Conservation (phyloP, 345 rosid genomes). For the Brassica incana region DNA sequence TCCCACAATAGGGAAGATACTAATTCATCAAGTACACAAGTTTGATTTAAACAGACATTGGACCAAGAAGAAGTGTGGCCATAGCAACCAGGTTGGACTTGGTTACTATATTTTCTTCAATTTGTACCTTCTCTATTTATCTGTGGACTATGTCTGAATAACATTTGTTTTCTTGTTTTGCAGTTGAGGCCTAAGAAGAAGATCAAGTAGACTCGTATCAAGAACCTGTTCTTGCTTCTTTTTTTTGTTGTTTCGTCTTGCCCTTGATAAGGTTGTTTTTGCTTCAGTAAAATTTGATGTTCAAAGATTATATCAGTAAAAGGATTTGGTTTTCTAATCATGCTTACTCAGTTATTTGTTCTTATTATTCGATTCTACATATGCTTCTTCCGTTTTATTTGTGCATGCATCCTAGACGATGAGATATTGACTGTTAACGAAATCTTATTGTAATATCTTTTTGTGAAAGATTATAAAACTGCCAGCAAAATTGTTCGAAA, state of each 20-base stretch:
- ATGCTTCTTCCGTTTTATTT: background rate
- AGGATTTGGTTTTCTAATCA: constrained; percentile 12
- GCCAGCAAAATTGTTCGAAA: background rate
- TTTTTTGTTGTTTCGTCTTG: background rate
- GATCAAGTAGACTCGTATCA: constrained; percentile 52
- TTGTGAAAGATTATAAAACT: background rate
- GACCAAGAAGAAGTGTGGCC: constrained; percentile 92
- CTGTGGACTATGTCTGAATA: background rate
- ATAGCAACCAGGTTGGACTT: constrained; percentile 78
- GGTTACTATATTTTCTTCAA: background rate
- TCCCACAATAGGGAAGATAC: too few relatives aligned
- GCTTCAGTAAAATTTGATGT: constrained; percentile 22
- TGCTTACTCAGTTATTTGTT: background rate
- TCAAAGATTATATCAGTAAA: constrained; percentile 25
- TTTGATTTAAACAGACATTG: too few relatives aligned
- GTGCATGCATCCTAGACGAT: background rate
- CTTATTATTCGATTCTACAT: background rate
- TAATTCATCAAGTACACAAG: too few relatives aligned
- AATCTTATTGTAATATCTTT: too few relatives aligned
- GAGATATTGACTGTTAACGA: background rate
- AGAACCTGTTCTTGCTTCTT: background rate
- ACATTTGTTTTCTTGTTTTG: constrained; percentile 1
- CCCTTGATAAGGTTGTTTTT: background rate
- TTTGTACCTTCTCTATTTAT: background rate
- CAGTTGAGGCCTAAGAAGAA: constrained; percentile 99